Evolutionary conservation across 139 green algal species (phyloP), one percentile per base, ranked within the genome.

Genomic region (Volvox reticuliferus): DNA sequence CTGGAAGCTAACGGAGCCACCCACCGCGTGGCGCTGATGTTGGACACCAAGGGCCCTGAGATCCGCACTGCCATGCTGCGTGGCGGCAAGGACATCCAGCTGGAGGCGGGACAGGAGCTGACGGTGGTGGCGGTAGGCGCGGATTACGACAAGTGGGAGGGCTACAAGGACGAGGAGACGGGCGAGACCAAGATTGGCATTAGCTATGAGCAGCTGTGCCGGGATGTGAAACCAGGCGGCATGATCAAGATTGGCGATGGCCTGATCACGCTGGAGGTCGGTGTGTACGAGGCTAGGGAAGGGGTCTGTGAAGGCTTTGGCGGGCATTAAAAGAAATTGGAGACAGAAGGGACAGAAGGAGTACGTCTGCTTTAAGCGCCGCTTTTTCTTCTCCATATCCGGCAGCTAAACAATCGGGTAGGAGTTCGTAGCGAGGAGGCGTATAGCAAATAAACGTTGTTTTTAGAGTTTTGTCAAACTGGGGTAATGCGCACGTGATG

Each of bases 161-260:
- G 92, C 18, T 93, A 93, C 82, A 93, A 92, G 85, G 91, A 93
- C 81, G 78, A 92, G 69, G 83, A 44, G 20, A 92, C 87, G 71
- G 89, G 75, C 79, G 94, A 94, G 88, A 96, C 93, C 67, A 89
- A 93, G 75, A 96, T 96, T 75, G 94, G 94, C 30, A 79, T 97
- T 22, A 93, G 83, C 71, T 97, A 97, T 83, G 82, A 35, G 21
- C 89, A 93, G 82, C 91, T 97, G 82, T 96, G 93, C 89, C 89
- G 91, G 50, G 88, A 91, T 77, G 90, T 96, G 35, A 93, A 91
- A 32, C 87, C 93, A 2, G 95, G 95, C 61, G 95, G 94, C 88
- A 88, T 88, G 26, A 96, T 97, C 44, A 93, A 97, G 37, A 86
- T 97, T 37, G 95, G 94, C 55, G 95, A 97, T 61, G 95, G 95